Evolutionary conservation across 2,329 filamentous ascomycete species (phyloP).

Genomic region (Beauveria scarabaeidicola): DNA sequence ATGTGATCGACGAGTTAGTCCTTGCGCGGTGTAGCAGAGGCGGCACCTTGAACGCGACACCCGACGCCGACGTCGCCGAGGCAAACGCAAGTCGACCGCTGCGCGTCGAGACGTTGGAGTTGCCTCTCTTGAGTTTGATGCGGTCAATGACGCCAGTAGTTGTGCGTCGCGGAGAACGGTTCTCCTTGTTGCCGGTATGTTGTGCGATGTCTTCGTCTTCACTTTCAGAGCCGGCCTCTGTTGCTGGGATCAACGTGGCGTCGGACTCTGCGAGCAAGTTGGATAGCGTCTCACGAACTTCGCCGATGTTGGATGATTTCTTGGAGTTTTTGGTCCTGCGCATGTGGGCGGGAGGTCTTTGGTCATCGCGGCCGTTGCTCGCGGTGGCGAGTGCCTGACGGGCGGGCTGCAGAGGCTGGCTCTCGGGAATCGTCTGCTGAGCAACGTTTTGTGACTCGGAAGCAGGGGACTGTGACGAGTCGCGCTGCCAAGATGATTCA

Average conservation of each 20-base stretch:
- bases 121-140: conserved; percentile 57
- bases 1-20: conserved; percentile 46
- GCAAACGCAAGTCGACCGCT: conserved; percentile 49
- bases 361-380: conserved; percentile 21
- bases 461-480: conserved; percentile 26
- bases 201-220: conserved; percentile 32
- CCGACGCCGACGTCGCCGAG: conserved; percentile 25
- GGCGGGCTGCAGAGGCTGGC: conserved; percentile 31
- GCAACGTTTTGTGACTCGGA: conserved; percentile 10
- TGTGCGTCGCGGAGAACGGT: conserved; percentile 29
- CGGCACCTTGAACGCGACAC: conserved; percentile 55
- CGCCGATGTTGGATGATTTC: conserved; percentile 66
- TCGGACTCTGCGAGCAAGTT: conserved; percentile 67
- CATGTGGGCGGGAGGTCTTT: conserved; percentile 48
- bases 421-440: conserved; percentile 37
- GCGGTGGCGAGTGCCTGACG: conserved; percentile 28
- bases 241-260: conserved; percentile 40
- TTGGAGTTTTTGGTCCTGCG: conserved; percentile 54
- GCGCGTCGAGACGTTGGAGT: conserved; percentile 25
- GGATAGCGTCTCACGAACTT: conserved; percentile 77
- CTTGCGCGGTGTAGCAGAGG: conserved; percentile 66
- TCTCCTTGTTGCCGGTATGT: conserved; percentile 40
- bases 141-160: conserved; percentile 56
- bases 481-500: conserved; percentile 21
- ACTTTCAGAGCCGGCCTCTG: conserved; percentile 26